Conservation (phyloP, 2,329 filamentous ascomycete species). For the Neofusicoccum umdonicola region DNA sequence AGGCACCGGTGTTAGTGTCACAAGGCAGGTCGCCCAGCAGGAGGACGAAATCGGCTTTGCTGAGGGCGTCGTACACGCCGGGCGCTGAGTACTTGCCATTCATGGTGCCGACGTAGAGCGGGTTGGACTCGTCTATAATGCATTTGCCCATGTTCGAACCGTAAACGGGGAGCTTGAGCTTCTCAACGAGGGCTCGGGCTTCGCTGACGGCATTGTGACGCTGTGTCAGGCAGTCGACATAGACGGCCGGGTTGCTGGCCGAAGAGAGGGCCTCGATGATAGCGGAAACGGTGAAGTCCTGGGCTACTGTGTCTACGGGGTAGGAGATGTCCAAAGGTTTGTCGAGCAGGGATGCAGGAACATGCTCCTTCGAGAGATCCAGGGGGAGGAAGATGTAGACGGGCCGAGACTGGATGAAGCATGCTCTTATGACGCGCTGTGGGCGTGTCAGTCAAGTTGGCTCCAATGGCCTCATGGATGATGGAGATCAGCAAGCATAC, state of each 20-base stretch:
- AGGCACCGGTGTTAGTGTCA: constrained; percentile 45
- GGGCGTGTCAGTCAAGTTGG: neutral
- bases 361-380: constrained; percentile 39
- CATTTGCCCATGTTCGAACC: constrained; percentile 43
- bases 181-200: constrained; percentile 32
- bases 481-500: neutral
- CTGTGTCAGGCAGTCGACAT: constrained; percentile 41
- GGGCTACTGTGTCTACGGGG: constrained; percentile 26
- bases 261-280: constrained; percentile 32
- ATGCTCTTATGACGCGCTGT: constrained; percentile 41
- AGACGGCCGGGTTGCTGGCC: constrained; percentile 37
- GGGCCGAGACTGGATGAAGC: constrained; percentile 41
- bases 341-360: constrained; percentile 33
- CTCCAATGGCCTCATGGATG: neutral
- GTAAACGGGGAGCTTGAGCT: constrained; percentile 38
- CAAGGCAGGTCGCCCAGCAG: constrained; percentile 40
- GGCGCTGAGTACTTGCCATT: constrained; percentile 39
- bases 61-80: constrained; percentile 37
- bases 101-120: constrained; percentile 42
- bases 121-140: constrained; percentile 42
- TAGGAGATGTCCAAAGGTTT: constrained; percentile 37
- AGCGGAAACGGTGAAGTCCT: constrained; percentile 33
- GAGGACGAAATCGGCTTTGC: constrained; percentile 37
- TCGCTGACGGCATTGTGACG: constrained; percentile 38
- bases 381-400: constrained; percentile 47